Percentiles rank a stretch among this genome's conserved stretches.
phyloP scores from a whole-genome alignment of 2,329 filamentous ascomycete species.

The Trichoderma harzianum region DNA sequence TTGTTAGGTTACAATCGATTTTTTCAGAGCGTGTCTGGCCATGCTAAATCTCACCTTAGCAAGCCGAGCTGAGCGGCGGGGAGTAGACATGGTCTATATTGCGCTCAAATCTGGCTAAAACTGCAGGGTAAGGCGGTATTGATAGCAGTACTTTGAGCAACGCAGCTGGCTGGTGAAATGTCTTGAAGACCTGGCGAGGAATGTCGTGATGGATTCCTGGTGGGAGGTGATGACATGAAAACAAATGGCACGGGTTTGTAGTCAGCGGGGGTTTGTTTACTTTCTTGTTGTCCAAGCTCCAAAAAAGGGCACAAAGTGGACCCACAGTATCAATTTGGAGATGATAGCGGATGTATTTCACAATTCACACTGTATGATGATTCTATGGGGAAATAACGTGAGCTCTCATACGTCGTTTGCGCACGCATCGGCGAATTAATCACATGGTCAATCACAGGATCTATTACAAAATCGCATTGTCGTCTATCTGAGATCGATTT shows the following conservation, averaged over 20 bases:
- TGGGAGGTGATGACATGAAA: slow-evolving; percentile 21
- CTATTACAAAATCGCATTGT: neutral
- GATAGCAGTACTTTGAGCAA: slow-evolving; percentile 3
- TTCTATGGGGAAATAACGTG: neutral
- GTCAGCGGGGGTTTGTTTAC: slow-evolving; percentile 28
- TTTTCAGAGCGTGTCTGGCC: neutral
- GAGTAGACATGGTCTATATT: slow-evolving; percentile 34
- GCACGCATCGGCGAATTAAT: neutral
- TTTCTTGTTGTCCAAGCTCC: slow-evolving; percentile 22
- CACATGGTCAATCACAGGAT: neutral
- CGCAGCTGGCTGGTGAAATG: slow-evolving; percentile 7
- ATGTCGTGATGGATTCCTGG: slow-evolving; percentile 18
- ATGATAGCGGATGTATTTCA: neutral
- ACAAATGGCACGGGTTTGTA: slow-evolving; percentile 21
- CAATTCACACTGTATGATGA: neutral
- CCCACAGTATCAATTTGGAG: neutral
- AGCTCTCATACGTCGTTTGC: neutral
- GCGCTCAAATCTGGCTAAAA: slow-evolving; percentile 8
- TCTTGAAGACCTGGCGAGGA: slow-evolving; percentile 16
- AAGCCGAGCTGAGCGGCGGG: slow-evolving; percentile 44
- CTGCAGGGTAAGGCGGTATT: slow-evolving; percentile 4
- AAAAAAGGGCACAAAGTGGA: slow-evolving; percentile 1
- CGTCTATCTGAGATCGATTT: neutral
- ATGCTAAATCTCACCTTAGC: slow-evolving; percentile 33
- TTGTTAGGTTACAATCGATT: slow-evolving; percentile 18